Evolutionary conservation across 2,329 filamentous ascomycete species (phyloP).

Genomic region (Xylaria sp.): DNA sequence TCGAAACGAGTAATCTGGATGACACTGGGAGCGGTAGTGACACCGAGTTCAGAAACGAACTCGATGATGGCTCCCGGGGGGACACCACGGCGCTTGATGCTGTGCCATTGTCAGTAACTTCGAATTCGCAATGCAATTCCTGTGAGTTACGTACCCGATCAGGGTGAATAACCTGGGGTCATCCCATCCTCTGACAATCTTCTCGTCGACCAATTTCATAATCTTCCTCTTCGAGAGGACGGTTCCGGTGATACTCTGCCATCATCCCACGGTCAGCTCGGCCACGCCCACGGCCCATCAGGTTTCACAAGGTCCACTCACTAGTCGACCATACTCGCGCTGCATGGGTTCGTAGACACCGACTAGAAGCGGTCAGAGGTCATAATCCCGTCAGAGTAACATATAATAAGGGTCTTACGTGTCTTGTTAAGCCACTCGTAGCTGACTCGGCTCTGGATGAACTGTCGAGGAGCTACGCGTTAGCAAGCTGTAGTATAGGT

Average conservation of each 20-base stretch:
- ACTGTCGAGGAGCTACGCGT: conserved; percentile 34
- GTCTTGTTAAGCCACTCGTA: conserved; percentile 88
- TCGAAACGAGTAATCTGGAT: conserved; percentile 83
- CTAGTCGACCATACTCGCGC: conserved; percentile 59
- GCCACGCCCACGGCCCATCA: background rate
- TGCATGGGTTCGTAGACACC: conserved; percentile 91
- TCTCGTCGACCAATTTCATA: conserved; percentile 68
- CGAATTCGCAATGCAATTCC: background rate
- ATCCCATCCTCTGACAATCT: conserved; percentile 82
- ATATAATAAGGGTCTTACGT: conserved; percentile 18
- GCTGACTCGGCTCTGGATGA: conserved; percentile 74
- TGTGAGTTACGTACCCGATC: conserved; percentile 6
- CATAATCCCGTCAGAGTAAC: background rate
- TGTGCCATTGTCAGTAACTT: conserved; percentile 34
- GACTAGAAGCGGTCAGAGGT: conserved; percentile 1
- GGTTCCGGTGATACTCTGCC: conserved; percentile 67
- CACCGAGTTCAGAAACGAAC: conserved; percentile 86
- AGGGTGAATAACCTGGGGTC: conserved; percentile 71
- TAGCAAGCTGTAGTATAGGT: too few species aligned
- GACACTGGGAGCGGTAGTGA: conserved; percentile 73
- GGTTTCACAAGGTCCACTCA: background rate
- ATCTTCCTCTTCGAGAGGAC: conserved; percentile 85
- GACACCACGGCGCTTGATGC: conserved; percentile 72
- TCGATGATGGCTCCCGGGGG: conserved; percentile 83
- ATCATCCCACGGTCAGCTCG: background rate